Evolutionary conservation across 768 basidiomycete species (phyloP).

Genomic region (Serendipita sp.): DNA sequence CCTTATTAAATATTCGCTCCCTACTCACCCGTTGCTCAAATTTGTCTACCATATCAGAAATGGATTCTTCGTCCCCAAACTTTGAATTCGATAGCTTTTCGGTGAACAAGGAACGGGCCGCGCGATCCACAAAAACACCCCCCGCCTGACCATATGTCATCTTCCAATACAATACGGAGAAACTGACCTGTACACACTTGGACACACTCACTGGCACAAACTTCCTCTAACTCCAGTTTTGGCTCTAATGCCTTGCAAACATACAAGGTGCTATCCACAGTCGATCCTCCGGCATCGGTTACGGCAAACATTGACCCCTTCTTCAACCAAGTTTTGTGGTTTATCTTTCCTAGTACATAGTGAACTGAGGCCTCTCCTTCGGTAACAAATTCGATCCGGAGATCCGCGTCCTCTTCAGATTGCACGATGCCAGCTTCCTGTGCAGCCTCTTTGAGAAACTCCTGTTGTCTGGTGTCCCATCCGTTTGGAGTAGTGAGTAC

Average conservation of each 20-base stretch:
- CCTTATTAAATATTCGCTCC: too few species aligned
- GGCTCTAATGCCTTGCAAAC: neutral
- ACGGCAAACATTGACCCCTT: neutral
- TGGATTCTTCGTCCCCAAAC: constrained; percentile 25
- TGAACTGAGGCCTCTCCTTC: neutral
- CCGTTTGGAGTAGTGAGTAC: neutral
- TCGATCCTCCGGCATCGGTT: neutral
- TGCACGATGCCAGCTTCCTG: neutral
- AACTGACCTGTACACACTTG: neutral
- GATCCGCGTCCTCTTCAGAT: neutral
- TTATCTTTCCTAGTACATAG: neutral
- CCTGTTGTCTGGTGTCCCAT: neutral
- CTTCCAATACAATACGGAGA: too few species aligned
- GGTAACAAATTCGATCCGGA: neutral
- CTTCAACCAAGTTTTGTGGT: neutral
- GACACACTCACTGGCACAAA: neutral
- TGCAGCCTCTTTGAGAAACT: neutral
- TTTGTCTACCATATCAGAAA: constrained; percentile 24
- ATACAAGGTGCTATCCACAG: neutral
- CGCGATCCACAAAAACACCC: neutral
- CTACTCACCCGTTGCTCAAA: too few species aligned
- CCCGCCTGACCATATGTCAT: neutral
- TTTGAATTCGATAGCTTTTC: constrained; percentile 27
- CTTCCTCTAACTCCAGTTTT: neutral
- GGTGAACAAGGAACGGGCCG: constrained; percentile 11